phyloP scores from a whole-genome alignment of 2,329 filamentous ascomycete species.

The Arthroderma uncinatum region DNA sequence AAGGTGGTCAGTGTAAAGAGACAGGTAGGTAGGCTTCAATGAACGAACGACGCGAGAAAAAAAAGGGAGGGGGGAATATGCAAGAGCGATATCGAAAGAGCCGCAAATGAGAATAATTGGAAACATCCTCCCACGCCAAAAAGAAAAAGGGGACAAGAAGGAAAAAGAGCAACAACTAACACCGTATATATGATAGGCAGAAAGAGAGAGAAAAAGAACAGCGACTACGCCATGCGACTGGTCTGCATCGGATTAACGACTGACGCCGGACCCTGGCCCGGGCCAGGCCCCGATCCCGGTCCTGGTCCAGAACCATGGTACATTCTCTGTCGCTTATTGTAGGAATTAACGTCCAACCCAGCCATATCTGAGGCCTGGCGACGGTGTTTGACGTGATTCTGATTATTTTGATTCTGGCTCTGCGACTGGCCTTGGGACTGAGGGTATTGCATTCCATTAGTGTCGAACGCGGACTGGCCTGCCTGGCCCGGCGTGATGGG shows the following conservation, averaged over 20 bases:
- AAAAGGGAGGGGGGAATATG: background rate
- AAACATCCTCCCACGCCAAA: background rate
- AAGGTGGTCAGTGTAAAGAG: background rate
- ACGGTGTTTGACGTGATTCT: conserved; percentile 32
- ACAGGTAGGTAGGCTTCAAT: background rate
- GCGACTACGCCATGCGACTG: conserved; percentile 22
- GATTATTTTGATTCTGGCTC: background rate
- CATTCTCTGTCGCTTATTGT: conserved; percentile 50
- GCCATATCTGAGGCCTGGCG: conserved; percentile 52
- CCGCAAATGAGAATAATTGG: background rate
- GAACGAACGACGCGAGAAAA: background rate
- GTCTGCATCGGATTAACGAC: conserved; percentile 42
- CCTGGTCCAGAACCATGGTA: conserved; percentile 29
- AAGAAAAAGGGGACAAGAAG: background rate
- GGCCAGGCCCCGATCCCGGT: background rate
- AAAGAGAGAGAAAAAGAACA: background rate
- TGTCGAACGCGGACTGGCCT: conserved; percentile 13
- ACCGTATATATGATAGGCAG: background rate
- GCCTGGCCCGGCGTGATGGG: background rate
- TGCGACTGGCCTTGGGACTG: conserved; percentile 8
- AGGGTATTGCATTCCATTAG: conserved; percentile 16
- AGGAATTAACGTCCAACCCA: conserved; percentile 42
- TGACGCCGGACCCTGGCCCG: conserved; percentile 20
- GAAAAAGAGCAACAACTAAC: background rate
- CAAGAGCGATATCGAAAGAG: background rate